Evolutionary conservation across 1,284 basidiomycete genomes (phyloP), one percentile per base, ranked within the genome.

Genomic region (Cystobasidium sp.): DNA sequence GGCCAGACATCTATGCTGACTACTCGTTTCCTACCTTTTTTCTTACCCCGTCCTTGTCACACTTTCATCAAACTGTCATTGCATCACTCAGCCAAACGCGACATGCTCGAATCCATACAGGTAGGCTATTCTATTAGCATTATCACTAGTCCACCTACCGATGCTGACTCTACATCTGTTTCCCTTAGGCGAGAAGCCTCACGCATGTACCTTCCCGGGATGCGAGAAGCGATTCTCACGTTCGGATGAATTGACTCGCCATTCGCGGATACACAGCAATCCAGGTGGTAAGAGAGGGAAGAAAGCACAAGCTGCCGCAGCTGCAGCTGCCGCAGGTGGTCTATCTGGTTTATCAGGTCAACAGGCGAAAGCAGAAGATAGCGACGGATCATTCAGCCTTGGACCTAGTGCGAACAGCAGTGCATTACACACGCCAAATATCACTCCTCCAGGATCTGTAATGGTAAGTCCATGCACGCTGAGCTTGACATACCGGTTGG

Each of bases 151-250:
- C 31, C 31, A n/a, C 39, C 44, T 64, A 43, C 22, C n/a, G 1
- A 64, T n/a, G 18, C 44, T 43, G 20, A n/a, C 1, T 12, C 37
- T 24, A 22, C 53, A 12, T 56, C 22, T 3, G 24, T 18, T n/a
- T 20, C 20, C 44, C 3, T 39, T 18, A 62, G 96, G 96, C 79
- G 96, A 98, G 83, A 97, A 97, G 81, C 96, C 96, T 0, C 97
- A 97, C 81, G 88, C 89, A 44, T 99, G 96, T 86, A 91, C 89
- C 0, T 93, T 91, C 82, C 90, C 93, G 0, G 89, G 90, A n/a
- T 99, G 96, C 86, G 95, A 97, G 84, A 99, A 98, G 83, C 91
- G 94, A 39, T 99, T 99, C 84, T 96, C 93, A 43, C 90, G 96
- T 76, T 95, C 93, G 20, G 96, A 99, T 84, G 96, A 99, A 83